A percentile compares a stretch with the other conserved stretches of the same genome.
Evolutionary conservation across 73 alveolate species (phyloP).

Genomic region (Stentor coeruleus): DNA sequence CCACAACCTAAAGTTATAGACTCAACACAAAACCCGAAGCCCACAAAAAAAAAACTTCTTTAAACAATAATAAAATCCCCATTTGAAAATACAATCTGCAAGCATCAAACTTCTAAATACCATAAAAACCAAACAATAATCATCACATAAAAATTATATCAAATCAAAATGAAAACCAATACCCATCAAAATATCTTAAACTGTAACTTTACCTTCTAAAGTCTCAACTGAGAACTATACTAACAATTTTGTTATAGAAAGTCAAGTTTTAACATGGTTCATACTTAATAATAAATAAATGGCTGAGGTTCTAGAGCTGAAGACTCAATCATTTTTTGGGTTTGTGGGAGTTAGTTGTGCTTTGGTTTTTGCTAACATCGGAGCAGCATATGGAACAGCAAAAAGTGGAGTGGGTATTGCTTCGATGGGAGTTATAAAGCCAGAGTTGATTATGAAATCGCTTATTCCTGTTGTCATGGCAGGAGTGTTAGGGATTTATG

Average conservation of each 20-base stretch:
- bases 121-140: no score
- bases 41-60: no score
- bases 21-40: no score
- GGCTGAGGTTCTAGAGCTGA: slow-evolving; percentile 22
- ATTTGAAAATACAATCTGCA: no score
- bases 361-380: slow-evolving; percentile 83
- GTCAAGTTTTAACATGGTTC: not conserved
- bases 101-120: no score
- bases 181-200: no score
- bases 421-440: slow-evolving; percentile 80
- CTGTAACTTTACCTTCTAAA: no score
- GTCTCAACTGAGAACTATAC: no score
- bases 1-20: no score
- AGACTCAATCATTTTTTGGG: slow-evolving; percentile 82
- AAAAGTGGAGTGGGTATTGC: slow-evolving; percentile 92
- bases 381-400: slow-evolving; percentile 75
- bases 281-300: not conserved
- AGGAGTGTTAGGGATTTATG: slow-evolving; percentile 79
- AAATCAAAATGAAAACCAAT: no score
- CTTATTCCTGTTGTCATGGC: slow-evolving; percentile 81
- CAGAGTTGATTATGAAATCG: slow-evolving; percentile 70
- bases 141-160: no score
- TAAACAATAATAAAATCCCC: no score
- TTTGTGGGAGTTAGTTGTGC: slow-evolving; percentile 96
- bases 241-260: not conserved